phyloP scores from a whole-genome alignment of 129 eudicot genomes.

The Lactuca saligna region DNA sequence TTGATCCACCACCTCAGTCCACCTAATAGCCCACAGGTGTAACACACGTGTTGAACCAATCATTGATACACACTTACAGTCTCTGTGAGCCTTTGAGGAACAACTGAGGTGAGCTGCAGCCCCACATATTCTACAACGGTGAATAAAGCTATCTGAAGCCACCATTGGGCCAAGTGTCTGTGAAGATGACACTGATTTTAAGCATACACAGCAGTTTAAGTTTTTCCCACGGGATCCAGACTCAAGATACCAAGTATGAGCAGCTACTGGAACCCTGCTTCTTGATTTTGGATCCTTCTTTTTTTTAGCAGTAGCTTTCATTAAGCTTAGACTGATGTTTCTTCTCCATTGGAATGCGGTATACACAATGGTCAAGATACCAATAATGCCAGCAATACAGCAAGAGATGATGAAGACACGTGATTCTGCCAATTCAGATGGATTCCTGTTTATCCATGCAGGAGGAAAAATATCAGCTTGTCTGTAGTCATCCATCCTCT shows the following conservation, averaged over 20 bases:
- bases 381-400: constrained; percentile 83
- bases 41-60: constrained; percentile 60
- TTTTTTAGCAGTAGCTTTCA: constrained; percentile 94
- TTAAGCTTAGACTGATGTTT: constrained; percentile 76
- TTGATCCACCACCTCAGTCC: constrained; percentile 91
- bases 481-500: constrained; percentile 75
- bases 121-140: constrained; percentile 82
- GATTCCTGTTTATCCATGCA: constrained; percentile 56
- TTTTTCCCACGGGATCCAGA: constrained; percentile 78
- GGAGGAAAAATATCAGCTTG: constrained; percentile 58
- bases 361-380: constrained; percentile 75
- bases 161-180: constrained; percentile 70
- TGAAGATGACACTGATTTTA: constrained; percentile 76
- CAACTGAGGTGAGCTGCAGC: constrained; percentile 90
- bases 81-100: constrained; percentile 76
- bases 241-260: constrained; percentile 88
- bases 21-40: constrained; percentile 95
- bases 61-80: constrained; percentile 96
- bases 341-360: constrained; percentile 99
- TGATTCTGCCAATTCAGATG: constrained; percentile 73
- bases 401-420: constrained; percentile 72
- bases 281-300: constrained; percentile 94
- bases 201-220: constrained; percentile 91
- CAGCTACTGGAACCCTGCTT: constrained; percentile 64
- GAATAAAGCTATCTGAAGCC: constrained; percentile 76